These are phyloP conservation scores for Inga oerstediana DNA, from an alignment of 306 rosid genomes.

Conservation along the genomic window DNA sequence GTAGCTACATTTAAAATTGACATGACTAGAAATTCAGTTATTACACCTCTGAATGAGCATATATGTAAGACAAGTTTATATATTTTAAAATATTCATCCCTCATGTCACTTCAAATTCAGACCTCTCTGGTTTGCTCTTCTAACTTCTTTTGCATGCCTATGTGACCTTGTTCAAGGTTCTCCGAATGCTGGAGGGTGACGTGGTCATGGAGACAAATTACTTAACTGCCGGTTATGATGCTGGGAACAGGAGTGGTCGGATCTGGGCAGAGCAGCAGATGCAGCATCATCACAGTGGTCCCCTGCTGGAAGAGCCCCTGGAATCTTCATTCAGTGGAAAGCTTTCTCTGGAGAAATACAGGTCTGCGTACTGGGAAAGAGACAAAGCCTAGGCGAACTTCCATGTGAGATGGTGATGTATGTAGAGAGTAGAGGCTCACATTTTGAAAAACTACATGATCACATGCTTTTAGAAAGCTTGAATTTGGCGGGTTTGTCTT, in stretches of 20 bases:
- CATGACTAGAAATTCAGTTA: neutral
- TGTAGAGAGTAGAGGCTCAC: conserved; percentile 38
- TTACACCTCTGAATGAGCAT: neutral
- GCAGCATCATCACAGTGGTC: conserved; percentile 50
- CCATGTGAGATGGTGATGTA: conserved; percentile 45
- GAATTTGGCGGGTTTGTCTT: conserved; percentile 16
- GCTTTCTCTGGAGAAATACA: conserved; percentile 50
- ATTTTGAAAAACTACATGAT: conserved; percentile 18
- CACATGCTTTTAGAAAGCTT: conserved; percentile 19
- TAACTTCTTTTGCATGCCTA: conserved; percentile 13
- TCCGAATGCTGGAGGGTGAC: conserved; percentile 88
- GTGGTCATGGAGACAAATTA: conserved; percentile 66
- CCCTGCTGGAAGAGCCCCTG: conserved; percentile 40
- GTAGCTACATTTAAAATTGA: neutral
- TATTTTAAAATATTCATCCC: neutral
- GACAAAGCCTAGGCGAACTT: conserved; percentile 46
- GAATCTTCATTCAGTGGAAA: conserved; percentile 57
- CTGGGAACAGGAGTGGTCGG: conserved; percentile 65
- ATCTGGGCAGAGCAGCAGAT: conserved; percentile 53
- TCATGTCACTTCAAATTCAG: neutral
- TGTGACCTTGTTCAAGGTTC: conserved; percentile 55
- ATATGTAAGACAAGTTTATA: neutral
- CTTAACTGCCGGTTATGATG: conserved; percentile 56
- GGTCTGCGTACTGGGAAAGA: conserved; percentile 55
- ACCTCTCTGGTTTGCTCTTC: conserved; percentile 12